Evolutionary conservation across 225 moss, liverwort and hornwort species (phyloP).

Genomic region (Sphagnum tenellum): DNA sequence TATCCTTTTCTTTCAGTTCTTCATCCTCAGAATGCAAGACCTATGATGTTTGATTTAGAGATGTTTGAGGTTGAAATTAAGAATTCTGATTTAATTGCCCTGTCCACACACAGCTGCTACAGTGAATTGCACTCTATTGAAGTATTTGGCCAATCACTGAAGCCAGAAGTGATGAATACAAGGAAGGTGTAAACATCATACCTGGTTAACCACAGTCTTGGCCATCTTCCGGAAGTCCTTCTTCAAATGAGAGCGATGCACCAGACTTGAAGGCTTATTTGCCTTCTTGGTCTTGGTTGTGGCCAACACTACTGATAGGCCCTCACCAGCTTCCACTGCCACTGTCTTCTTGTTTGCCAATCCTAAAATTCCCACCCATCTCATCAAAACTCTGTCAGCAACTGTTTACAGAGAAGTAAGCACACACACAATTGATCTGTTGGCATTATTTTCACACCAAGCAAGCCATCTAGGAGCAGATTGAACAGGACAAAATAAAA

Average conservation of each 20-base stretch:
- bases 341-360: slow-evolving; percentile 66
- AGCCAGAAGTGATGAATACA: too few species aligned
- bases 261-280: slow-evolving; percentile 18
- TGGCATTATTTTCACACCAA: neutral
- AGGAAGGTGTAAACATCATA: slow-evolving; percentile 1
- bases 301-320: slow-evolving; percentile 26
- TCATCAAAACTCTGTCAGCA: neutral
- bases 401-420: neutral
- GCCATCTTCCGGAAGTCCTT: slow-evolving; percentile 69
- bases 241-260: slow-evolving; percentile 47
- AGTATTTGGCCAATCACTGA: too few species aligned
- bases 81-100: too few species aligned
- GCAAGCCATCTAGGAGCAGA: neutral
- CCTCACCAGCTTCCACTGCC: slow-evolving; percentile 33
- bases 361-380: slow-evolving; percentile 10
- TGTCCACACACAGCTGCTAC: too few species aligned
- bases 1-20: too few species aligned
- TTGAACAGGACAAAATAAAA: neutral
- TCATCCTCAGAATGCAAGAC: too few species aligned
- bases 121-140: too few species aligned
- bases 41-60: too few species aligned
- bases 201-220: slow-evolving; percentile 50
- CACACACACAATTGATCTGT: neutral
- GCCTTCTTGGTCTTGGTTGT: slow-evolving; percentile 62
- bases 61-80: too few species aligned